Base-by-base conservation (phyloP, 257 asterid species). In the Handroanthus guayacan region DNA sequence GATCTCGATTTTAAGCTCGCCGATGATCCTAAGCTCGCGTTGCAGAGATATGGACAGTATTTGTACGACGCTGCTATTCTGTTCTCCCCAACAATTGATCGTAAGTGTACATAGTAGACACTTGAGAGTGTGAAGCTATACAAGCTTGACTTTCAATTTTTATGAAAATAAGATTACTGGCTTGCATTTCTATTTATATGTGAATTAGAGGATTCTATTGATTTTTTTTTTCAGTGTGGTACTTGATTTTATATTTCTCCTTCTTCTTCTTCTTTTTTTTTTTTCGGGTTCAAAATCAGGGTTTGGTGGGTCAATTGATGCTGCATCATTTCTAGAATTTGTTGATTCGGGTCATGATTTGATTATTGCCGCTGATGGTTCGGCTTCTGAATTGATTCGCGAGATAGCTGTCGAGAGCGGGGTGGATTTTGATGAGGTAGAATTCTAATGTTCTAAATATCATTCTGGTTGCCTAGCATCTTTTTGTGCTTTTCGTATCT, bases 341-440 rank as follows among this genome's bases (percentile, higher is more conserved):
- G 96, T 92, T 72, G 98, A 93, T 80, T 68, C 97, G 67, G 98
- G 97, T 17, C 94, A 82, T 76, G 96, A 89, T 83, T 81, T 93
- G 87, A 92, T 92, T 44, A 75, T 92, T 76, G 97, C 87, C 16
- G 91, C 96, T 18, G 96, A 93, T 84, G 86, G 75, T 31, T 86
- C 91, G 43, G 76, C 92, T 14, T 91, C 98, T 17, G 98, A 91
- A 76, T 75, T 87, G 71, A 88, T 92, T 80, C 88, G 92, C 13
- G 94, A 89, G 75, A 86, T 93, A 78, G 96, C 94, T 39, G 81
- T 85, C 3, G 97, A 93, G 74, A 89, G 97, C 71, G 98, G 97
- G 65, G 89, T 89, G 86, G 97, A 93, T 81, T 89, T 93, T 67
- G 97, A 93, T 75, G 98, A 93, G 98, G 97, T 89, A 75, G 20